Evolutionary conservation across 2,329 filamentous ascomycete genomes (phyloP), one percentile per base, ranked within the genome.

Genomic region (Fusarium pseudocircinatum): DNA sequence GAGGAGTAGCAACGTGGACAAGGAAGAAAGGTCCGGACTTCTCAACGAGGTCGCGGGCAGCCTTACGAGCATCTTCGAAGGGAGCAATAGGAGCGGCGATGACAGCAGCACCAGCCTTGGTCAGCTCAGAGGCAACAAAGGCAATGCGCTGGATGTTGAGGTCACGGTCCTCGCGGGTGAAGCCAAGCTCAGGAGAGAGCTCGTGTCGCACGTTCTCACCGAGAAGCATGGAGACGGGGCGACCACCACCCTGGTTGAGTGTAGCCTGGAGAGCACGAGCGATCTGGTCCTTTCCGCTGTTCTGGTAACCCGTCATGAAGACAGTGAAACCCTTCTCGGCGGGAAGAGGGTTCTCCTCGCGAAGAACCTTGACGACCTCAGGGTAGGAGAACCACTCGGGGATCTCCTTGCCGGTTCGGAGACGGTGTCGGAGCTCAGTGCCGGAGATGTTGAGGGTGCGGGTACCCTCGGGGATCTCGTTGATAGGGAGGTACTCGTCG

Each of bases 301-400:
- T 99, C 83, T 93, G 92, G 88, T 96, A 98, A 70, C 96, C 96
- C 7, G 96, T 98, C 75, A 99, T 89, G 91, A 99, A 98, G 84
- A 99, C 90, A 73, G 96, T 98, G 90, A 99, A 99, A 74, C 96
- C 96, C 87, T 99, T 97, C 81, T 92, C 90, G 78, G 90, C 92
- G 76, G 96, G 93, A 58, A 97, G 91, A 56, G 96, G 96, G 87
- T 98, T 96, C 77, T 96, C 97, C 87, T 99, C 95, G 79, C 96
- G 92, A 71, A 99, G 92, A 56, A 98, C 96, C 84, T 91, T 92
- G 85, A 99, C 96, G 78, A 99, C 96, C 87, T 99, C 96, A 72
- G 96, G 96, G 88, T 99, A 99, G 37, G 96, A 98, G 90, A 99
- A 99, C 96, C 96, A 99, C 85, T 97, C 95, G 77, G 96, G 96